Percentiles rank a stretch among this genome's conserved stretches.
Evolutionary conservation across 192 early-diverging fungal species (phyloP).

Genomic region (Coemansia sp.): DNA sequence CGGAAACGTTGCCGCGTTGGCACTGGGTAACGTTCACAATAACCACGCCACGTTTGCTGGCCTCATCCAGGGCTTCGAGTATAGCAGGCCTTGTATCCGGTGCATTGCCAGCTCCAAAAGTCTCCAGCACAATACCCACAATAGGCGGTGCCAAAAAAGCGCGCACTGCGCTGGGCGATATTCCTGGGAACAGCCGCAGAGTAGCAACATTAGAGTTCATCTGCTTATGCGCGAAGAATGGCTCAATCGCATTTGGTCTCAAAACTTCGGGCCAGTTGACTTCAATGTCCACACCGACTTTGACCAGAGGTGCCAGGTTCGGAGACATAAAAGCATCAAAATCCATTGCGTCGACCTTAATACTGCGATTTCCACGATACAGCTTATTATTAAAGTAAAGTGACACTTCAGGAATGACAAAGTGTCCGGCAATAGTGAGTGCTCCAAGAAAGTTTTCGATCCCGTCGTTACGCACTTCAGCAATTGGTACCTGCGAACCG

Average conservation of each 20-base stretch:
- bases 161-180: conserved; percentile 81
- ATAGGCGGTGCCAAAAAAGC: conserved; percentile 85
- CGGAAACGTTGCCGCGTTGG: conserved; percentile 77
- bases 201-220: conserved; percentile 87
- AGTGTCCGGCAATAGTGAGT: conserved; percentile 96
- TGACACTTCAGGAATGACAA: conserved; percentile 93
- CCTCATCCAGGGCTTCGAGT: conserved; percentile 78
- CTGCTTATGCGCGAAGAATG: conserved; percentile 80
- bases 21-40: conserved; percentile 97
- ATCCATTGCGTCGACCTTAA: conserved; percentile 75
- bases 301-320: conserved; percentile 84
- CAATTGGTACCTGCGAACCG: conserved; percentile 95
- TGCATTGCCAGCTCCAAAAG: conserved; percentile 96
- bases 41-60: conserved; percentile 88
- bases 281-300: conserved; percentile 95
- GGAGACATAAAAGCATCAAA: conserved; percentile 87
- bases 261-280: conserved; percentile 88
- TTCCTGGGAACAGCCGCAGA: conserved; percentile 91
- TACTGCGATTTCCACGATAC: conserved; percentile 86
- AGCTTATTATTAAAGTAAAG: conserved; percentile 94
- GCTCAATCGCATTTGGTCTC: conserved; percentile 79
- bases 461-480: conserved; percentile 97
- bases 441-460: conserved; percentile 95
- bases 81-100: conserved; percentile 86
- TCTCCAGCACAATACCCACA: conserved; percentile 90